Evolutionary conservation across 2,329 filamentous ascomycete species (phyloP).

Genomic region (Pleoardoris graminearum): DNA sequence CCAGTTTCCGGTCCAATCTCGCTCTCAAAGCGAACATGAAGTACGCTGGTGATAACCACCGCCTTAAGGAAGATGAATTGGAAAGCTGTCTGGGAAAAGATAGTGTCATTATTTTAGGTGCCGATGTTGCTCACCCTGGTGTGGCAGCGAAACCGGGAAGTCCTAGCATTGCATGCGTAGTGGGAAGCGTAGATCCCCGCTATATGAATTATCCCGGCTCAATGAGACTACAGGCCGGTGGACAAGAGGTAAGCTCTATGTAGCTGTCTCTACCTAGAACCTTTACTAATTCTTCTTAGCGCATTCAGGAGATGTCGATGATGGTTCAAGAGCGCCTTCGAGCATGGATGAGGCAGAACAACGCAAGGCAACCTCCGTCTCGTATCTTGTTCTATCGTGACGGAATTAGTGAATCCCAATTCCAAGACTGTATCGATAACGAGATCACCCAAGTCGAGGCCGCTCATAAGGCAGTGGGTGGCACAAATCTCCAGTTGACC

Average conservation of each 20-base stretch:
- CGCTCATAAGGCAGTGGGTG: background rate
- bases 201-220: background rate
- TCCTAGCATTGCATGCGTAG: slow-evolving; percentile 6
- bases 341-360: too few relatives aligned
- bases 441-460: background rate
- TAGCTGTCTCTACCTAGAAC: too few relatives aligned
- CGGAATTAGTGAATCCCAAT: slow-evolving; percentile 27
- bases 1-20: background rate
- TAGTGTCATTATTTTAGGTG: slow-evolving; percentile 23
- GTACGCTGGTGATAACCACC: background rate
- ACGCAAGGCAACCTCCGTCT: too few relatives aligned
- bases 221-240: slow-evolving; percentile 1
- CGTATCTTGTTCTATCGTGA: slow-evolving; percentile 36
- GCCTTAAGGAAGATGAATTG: too few relatives aligned
- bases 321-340: too few relatives aligned
- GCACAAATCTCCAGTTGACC: background rate
- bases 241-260: too few relatives aligned
- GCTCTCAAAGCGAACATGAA: background rate
- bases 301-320: too few relatives aligned
- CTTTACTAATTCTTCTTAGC: too few relatives aligned
- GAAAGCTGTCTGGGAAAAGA: background rate
- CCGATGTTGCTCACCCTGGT: slow-evolving; percentile 48
- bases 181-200: background rate
- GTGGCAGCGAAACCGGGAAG: slow-evolving; percentile 10
- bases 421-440: slow-evolving; percentile 1